phyloP scores from a whole-genome alignment of 179 eudicot genomes.

The Silene noctiflora region DNA sequence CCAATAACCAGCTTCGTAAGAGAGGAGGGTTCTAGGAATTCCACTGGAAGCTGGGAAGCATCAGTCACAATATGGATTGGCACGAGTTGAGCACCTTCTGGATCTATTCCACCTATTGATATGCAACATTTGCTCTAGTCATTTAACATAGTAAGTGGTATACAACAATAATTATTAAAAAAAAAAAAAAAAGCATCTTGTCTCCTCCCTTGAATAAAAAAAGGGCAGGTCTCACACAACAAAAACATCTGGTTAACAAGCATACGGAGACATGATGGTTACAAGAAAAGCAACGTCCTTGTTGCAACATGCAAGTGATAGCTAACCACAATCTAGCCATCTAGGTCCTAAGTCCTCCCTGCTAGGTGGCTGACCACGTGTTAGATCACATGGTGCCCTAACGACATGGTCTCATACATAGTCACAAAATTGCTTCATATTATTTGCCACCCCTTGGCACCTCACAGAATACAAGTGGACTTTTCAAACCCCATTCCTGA shows the following conservation, averaged over 20 bases:
- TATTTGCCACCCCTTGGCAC: too few relatives aligned
- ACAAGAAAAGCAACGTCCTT: too few relatives aligned
- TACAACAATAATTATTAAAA: neutral
- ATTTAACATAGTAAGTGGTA: constrained; percentile 4
- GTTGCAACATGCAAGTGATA: too few relatives aligned
- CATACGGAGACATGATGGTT: neutral
- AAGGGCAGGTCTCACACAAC: neutral
- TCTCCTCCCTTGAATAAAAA: neutral
- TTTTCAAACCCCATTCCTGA: too few relatives aligned
- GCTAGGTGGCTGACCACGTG: too few relatives aligned
- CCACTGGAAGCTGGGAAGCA: constrained; percentile 77
- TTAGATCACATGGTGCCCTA: too few relatives aligned
- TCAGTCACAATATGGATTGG: constrained; percentile 77
- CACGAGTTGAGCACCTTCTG: constrained; percentile 43
- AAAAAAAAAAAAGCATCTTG: too few relatives aligned
- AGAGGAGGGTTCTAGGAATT: constrained; percentile 67
- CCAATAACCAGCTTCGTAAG: constrained; percentile 65
- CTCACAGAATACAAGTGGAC: too few relatives aligned
- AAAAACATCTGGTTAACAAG: neutral
- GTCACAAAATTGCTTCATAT: too few relatives aligned
- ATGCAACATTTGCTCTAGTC: constrained; percentile 10
- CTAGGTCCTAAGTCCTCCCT: too few relatives aligned
- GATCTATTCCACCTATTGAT: constrained; percentile 46
- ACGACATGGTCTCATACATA: too few relatives aligned
- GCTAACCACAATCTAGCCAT: too few relatives aligned